These are phyloP conservation scores for Neurospora hispaniola DNA, from an alignment of 495 filamentous ascomycete genomes.

Conservation along the genomic window DNA sequence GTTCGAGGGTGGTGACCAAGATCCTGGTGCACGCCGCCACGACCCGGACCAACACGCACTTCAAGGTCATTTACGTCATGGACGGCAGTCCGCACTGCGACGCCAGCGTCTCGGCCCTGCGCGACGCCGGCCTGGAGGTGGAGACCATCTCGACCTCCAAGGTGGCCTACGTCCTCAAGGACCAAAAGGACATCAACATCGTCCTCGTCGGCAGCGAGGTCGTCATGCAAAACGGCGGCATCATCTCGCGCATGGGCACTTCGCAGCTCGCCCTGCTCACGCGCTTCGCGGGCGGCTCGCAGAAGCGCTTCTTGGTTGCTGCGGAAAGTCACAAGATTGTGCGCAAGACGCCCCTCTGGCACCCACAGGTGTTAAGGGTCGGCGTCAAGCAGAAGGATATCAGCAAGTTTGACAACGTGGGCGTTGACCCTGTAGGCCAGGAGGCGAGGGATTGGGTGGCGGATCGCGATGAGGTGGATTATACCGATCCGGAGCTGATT, in stretches of 20 bases:
- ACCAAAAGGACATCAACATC: constrained; percentile 55
- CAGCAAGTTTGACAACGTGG: constrained; percentile 47
- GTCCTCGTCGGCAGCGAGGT: constrained; percentile 91
- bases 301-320: constrained; percentile 78
- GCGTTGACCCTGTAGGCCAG: constrained; percentile 27
- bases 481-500: constrained; percentile 46
- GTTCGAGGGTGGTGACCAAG: constrained; percentile 70
- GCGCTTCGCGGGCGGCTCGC: constrained; percentile 46
- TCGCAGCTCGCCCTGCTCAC: constrained; percentile 81
- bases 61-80: constrained; percentile 82
- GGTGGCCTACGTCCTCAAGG: constrained; percentile 71
- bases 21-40: constrained; percentile 66
- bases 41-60: constrained; percentile 42
- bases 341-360: constrained; percentile 16
- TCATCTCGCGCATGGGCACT: constrained; percentile 83
- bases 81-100: constrained; percentile 38
- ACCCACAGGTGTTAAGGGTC: constrained; percentile 17
- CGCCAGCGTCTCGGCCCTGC: constrained; percentile 54
- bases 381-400: constrained; percentile 61
- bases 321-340: constrained; percentile 80
- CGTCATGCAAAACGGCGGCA: constrained; percentile 86
- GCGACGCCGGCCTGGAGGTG: constrained; percentile 66
- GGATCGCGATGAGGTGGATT: constrained; percentile 55
- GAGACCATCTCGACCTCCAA: constrained; percentile 68
- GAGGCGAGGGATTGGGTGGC: constrained; percentile 18